Evolutionary conservation across 139 green algal genomes (phyloP).

Genomic region (Volvox reticuliferus): DNA sequence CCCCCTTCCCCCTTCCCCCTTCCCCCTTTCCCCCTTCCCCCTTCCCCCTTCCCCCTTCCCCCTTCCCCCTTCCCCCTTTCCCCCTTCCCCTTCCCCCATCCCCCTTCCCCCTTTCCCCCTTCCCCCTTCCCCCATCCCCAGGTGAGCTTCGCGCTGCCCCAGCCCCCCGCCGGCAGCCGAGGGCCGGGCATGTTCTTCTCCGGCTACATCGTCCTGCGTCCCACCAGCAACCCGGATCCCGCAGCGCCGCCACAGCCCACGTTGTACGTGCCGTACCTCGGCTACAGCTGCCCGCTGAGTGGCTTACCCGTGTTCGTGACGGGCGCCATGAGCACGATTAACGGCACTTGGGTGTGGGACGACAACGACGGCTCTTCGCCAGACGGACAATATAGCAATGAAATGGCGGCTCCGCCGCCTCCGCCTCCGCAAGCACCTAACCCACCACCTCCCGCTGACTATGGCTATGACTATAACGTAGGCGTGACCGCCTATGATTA

Average conservation of each 20-base stretch:
- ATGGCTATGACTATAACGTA: not conserved
- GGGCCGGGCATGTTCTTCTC: not conserved
- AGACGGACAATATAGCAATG: not conserved
- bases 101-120: not conserved
- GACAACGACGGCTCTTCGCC: not conserved
- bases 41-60: not conserved
- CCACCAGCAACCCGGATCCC: not conserved
- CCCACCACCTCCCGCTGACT: not conserved
- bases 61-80: no score
- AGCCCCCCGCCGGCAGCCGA: no score
- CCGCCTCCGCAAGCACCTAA: not conserved
- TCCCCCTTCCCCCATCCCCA: not conserved
- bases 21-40: not conserved
- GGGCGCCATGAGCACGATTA: not conserved
- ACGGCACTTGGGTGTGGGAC: conserved; percentile 34
- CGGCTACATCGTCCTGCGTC: conserved; percentile 16
- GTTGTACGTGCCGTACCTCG: conserved; percentile 19
- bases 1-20: not conserved
- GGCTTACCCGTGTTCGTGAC: conserved; percentile 15
- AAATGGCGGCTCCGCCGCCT: not conserved
- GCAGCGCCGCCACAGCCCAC: conserved; percentile 21
- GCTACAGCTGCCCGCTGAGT: not conserved
- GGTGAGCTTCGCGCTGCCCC: not conserved
- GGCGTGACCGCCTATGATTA: not conserved
- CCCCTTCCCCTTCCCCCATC: not conserved